Percentiles rank a stretch among this genome's conserved stretches.
Evolutionary conservation across 192 early-diverging fungal species (phyloP).

Genomic region (Dissophora globulifera): DNA sequence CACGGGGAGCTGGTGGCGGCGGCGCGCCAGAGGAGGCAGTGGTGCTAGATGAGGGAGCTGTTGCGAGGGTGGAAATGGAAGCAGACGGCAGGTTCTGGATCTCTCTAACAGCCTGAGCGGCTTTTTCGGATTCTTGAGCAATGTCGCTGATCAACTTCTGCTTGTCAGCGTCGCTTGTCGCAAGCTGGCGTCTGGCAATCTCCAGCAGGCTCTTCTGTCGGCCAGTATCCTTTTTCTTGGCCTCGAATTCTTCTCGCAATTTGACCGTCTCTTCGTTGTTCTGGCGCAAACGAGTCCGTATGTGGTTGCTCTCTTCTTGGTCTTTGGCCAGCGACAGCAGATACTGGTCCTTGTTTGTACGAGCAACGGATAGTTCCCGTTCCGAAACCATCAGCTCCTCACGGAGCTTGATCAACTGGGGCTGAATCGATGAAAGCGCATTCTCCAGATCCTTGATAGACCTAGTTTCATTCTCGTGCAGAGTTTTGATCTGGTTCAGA

Average conservation of each 20-base stretch:
- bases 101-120: constrained; percentile 22
- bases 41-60: constrained; percentile 4
- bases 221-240: constrained; percentile 66
- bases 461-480: constrained; percentile 69
- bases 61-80: no score
- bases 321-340: constrained; percentile 55
- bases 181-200: constrained; percentile 72
- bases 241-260: constrained; percentile 64
- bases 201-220: constrained; percentile 70
- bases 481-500: constrained; percentile 63
- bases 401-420: constrained; percentile 54
- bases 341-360: constrained; percentile 62
- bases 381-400: constrained; percentile 65
- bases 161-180: constrained; percentile 69
- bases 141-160: constrained; percentile 66
- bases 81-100: constrained; percentile 13
- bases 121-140: constrained; percentile 49
- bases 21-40: constrained; percentile 2
- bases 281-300: constrained; percentile 57
- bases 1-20: constrained; percentile 46
- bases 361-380: constrained; percentile 53
- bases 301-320: constrained; percentile 58
- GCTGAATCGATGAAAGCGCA: constrained; percentile 58
- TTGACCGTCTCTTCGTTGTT: constrained; percentile 66
- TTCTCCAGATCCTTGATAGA: constrained; percentile 66